Conservation (phyloP, 495 filamentous ascomycete species). For the Daldinia decipiens region DNA sequence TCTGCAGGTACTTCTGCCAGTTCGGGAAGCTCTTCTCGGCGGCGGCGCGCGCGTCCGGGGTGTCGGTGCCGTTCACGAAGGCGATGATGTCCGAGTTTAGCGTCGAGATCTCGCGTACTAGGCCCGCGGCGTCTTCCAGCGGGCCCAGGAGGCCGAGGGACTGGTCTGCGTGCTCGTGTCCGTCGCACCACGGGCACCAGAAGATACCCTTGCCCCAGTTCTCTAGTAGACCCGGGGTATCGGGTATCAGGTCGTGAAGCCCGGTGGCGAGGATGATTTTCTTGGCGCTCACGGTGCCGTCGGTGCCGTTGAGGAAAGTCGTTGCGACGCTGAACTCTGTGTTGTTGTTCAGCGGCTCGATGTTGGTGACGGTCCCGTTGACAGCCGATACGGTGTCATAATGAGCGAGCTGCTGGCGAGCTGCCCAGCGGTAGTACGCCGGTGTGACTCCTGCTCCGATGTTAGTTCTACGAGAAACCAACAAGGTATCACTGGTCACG, state of each 20-base stretch:
- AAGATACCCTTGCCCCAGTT: constrained; percentile 68
- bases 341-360: constrained; percentile 52
- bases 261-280: constrained; percentile 67
- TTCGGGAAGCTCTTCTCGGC: constrained; percentile 53
- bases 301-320: constrained; percentile 38
- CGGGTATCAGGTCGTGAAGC: constrained; percentile 63
- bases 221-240: constrained; percentile 60
- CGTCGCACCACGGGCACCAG: constrained; percentile 73
- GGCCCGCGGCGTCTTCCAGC: constrained; percentile 52
- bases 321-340: constrained; percentile 58
- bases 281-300: constrained; percentile 54
- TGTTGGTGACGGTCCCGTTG: constrained; percentile 62
- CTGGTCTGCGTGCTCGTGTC: constrained; percentile 65
- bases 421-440: constrained; percentile 60
- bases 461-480: not conserved
- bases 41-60: constrained; percentile 50
- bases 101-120: constrained; percentile 61
- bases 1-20: constrained; percentile 59
- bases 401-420: constrained; percentile 61
- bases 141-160: constrained; percentile 62
- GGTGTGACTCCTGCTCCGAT: constrained; percentile 59
- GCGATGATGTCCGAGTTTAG: constrained; percentile 55
- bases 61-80: constrained; percentile 67
- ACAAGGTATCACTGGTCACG: not conserved
- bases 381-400: constrained; percentile 60